Conservation (phyloP, 345 rosid genomes). For the Atalantia buxifolia region DNA sequence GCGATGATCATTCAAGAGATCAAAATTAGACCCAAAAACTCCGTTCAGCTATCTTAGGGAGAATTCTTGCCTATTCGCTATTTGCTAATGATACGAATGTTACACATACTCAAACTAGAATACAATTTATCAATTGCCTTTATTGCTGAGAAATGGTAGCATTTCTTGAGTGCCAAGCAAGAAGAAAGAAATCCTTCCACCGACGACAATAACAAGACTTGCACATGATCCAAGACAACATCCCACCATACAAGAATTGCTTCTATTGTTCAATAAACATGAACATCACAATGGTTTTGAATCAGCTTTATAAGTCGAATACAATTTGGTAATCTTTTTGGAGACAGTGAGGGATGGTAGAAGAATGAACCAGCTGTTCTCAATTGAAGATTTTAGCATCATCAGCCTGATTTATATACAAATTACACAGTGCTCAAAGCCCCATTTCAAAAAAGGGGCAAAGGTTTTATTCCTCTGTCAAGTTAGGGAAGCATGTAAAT, state of each 20-base stretch:
- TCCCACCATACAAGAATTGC: neutral
- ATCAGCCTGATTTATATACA: neutral
- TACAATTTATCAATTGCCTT: neutral
- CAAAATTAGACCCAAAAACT: neutral
- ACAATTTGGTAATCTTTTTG: neutral
- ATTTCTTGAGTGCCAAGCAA: neutral
- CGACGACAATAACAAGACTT: too few relatives aligned
- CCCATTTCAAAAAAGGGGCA: neutral
- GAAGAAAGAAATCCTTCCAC: neutral
- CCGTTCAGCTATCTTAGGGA: neutral
- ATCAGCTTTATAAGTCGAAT: neutral
- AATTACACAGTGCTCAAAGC: neutral
- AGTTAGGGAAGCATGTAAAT: neutral
- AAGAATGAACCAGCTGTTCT: neutral
- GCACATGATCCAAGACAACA: neutral
- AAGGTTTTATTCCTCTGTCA: neutral
- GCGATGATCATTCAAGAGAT: neutral
- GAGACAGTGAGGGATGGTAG: neutral
- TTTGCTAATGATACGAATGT: neutral
- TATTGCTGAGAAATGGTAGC: neutral
- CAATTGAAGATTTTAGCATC: neutral
- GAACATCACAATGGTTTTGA: neutral
- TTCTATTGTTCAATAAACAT: neutral
- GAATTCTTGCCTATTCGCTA: neutral
- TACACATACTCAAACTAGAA: neutral